Evolutionary conservation across 2,329 filamentous ascomycete genomes (phyloP), one percentile per base, ranked within the genome.

Genomic region (Fusarium transvaalense): DNA sequence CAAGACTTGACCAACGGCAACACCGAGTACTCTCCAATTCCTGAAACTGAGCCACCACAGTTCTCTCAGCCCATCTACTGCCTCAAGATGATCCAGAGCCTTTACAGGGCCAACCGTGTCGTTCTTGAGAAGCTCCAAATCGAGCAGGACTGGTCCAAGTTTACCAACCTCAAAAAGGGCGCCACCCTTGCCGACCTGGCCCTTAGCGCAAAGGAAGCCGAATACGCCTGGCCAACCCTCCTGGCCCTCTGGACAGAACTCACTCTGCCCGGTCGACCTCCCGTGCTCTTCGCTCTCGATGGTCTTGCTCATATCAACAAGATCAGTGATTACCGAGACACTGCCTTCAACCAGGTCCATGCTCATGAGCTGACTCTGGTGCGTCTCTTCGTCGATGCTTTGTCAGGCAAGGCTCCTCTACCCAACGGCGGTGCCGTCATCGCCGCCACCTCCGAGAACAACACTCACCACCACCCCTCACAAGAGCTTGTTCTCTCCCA

Each of bases 11-110:
- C 91, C 68, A 92, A 90, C 68, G 93, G 89, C 50, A 87, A 91
- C 75, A 97, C 92, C 39, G 90, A 94, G 64, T 99, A 97, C 81
- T 85, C 88, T 3, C 88, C 90, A 2, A 83, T 94, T 58, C 85
- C 87, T 25, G 85, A 85, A 71, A 86, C 85, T 5, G 77, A 84
- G 19, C 86, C 86, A 25, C 73, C 80, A 55, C 82, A 87, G 73
- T 98, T 94, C 82, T 85, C 89, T 63, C 96, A 98, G 82, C 91
- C 92, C 35, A 84, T 87, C 46, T 96, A 95, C 78, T 90, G 88
- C 32, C 86, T 94, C 48, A 87, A 88, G 71, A 86, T 97, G 66
- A 86, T 99, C 67, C 85, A 87, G 64, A 88, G 88, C 74, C 91
- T 96, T 55, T 82, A 85, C 68, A 88, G 89, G 73, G 90, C 93